A percentile compares a stretch with the other conserved stretches of the same genome.
Conservation (phyloP, 2,329 filamentous ascomycete genomes). For the Ophiostoma triangulosporum region DNA sequence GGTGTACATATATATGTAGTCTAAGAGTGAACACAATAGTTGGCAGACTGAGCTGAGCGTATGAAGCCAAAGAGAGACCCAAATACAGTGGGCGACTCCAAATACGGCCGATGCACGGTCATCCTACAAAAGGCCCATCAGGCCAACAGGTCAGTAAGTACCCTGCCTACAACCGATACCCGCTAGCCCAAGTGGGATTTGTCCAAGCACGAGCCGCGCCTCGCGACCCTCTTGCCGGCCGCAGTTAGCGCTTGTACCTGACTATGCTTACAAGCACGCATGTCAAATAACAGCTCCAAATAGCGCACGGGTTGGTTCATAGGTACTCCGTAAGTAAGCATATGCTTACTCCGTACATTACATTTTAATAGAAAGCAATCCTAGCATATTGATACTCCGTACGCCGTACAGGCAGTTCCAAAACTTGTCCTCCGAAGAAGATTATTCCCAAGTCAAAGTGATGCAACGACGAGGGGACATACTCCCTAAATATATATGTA, state of each 20-base stretch:
- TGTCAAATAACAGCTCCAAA: no score
- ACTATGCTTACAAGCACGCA: neutral
- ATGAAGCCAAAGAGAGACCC: neutral
- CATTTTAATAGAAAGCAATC: no score
- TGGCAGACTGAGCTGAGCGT: neutral
- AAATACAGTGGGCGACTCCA: neutral
- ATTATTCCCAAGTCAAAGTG: no score
- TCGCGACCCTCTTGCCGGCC: conserved; percentile 1
- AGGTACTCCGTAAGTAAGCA: no score
- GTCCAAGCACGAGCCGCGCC: neutral
- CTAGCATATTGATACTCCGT: no score
- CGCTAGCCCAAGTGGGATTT: neutral
- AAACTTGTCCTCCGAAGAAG: no score
- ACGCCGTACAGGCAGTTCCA: no score
- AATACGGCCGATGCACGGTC: neutral
- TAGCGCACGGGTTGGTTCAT: no score
- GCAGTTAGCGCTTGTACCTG: neutral
- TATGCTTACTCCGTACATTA: no score
- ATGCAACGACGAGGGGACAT: no score
- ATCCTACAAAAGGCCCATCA: neutral
- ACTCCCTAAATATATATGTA: no score
- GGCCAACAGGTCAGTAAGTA: neutral
- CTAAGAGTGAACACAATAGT: neutral
- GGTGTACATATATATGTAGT: neutral
- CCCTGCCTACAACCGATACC: no score